phyloP scores from a whole-genome alignment of 257 asterid species.

The Solanum chaucha region DNA sequence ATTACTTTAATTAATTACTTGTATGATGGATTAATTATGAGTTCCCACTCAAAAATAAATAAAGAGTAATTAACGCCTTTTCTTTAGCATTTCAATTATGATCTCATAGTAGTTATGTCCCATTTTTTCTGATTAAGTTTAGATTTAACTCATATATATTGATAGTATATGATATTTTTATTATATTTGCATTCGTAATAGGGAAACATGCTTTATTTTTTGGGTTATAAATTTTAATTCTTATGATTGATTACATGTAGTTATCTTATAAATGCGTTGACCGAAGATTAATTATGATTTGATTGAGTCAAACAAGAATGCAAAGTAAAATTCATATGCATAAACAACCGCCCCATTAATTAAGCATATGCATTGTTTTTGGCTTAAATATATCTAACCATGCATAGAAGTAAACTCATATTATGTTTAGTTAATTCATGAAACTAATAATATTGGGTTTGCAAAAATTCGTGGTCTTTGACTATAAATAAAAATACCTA shows the following conservation, averaged over 20 bases:
- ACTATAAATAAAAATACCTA: neutral
- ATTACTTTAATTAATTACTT: neutral
- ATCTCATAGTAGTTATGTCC: neutral
- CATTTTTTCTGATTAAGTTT: neutral
- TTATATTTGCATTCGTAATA: neutral
- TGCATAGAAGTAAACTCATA: neutral
- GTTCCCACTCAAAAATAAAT: neutral
- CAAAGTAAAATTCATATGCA: neutral
- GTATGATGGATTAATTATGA: neutral
- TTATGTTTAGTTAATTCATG: neutral
- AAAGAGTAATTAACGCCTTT: neutral
- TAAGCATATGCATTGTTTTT: neutral
- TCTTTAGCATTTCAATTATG: neutral
- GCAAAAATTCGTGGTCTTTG: neutral
- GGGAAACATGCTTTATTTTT: neutral
- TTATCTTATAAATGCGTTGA: neutral
- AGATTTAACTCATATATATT: neutral
- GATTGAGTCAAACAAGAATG: neutral
- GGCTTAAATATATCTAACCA: neutral
- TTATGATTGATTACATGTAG: neutral
- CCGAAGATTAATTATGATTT: neutral
- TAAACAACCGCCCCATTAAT: neutral
- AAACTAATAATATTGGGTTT: neutral
- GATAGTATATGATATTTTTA: neutral
- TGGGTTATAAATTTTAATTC: neutral